Evolutionary conservation across 139 green algal species (phyloP).

Genomic region (Ostreobium quekettii): DNA sequence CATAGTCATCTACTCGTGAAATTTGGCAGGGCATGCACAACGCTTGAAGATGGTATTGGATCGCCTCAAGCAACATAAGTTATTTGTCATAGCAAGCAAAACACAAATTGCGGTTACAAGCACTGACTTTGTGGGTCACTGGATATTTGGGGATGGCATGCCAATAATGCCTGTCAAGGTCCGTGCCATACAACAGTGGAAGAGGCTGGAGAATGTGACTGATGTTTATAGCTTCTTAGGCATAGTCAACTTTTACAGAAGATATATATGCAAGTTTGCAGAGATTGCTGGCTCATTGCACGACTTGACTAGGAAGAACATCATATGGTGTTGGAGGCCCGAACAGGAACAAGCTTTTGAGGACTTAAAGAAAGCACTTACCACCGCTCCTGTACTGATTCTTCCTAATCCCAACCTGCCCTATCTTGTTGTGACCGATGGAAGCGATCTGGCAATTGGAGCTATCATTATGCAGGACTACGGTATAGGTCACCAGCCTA

Average conservation of each 20-base stretch:
- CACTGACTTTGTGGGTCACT: conserved; percentile 35
- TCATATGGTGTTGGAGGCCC: not conserved
- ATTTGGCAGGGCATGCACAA: conserved; percentile 25
- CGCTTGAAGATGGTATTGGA: conserved; percentile 31
- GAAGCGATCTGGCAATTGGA: not conserved
- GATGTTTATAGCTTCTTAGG: conserved; percentile 7
- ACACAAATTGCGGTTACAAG: conserved; percentile 27
- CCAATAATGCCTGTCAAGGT: conserved; percentile 24
- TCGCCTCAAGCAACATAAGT: conserved; percentile 26
- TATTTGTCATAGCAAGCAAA: conserved; percentile 40
- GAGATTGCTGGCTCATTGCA: not conserved
- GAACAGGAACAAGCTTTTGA: conserved; percentile 16
- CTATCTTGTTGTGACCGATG: conserved; percentile 5
- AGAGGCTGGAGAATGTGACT: not conserved
- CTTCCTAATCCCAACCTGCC: conserved; percentile 1
- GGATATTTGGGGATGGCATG: conserved; percentile 27
- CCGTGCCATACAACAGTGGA: conserved; percentile 22
- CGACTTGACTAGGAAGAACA: not conserved
- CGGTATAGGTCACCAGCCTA: not conserved
- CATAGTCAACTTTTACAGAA: conserved; percentile 4
- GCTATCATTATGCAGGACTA: not conserved
- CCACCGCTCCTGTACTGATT: not conserved
- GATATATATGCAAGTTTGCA: not conserved
- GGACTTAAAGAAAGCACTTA: conserved; percentile 15
- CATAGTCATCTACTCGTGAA: conserved; percentile 36